These are phyloP conservation scores for Exsudoporus frostii DNA, from an alignment of 768 basidiomycete genomes.

Conservation along the genomic window DNA sequence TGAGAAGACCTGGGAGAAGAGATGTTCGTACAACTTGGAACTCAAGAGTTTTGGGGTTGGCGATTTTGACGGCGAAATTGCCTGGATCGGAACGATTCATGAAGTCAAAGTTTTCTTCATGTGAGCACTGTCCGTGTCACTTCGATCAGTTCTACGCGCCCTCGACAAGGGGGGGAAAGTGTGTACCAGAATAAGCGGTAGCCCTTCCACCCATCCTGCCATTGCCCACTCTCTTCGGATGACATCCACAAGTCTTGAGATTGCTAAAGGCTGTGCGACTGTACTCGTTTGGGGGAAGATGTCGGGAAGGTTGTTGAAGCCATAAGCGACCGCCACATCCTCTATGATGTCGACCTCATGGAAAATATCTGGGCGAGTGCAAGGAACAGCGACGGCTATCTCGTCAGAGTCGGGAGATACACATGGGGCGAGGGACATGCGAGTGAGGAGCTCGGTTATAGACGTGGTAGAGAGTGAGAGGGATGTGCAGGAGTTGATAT, in stretches of 20 bases:
- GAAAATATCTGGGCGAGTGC: slow-evolving; percentile 97
- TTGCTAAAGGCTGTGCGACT: slow-evolving; percentile 85
- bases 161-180: not conserved
- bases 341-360: slow-evolving; percentile 99
- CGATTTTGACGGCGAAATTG: slow-evolving; percentile 81
- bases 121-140: slow-evolving; percentile 70
- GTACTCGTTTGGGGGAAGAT: slow-evolving; percentile 93
- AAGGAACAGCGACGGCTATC: slow-evolving; percentile 74
- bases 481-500: slow-evolving; percentile 95
- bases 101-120: slow-evolving; percentile 96
- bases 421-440: slow-evolving; percentile 74
- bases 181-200: slow-evolving; percentile 86
- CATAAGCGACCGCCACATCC: slow-evolving; percentile 95
- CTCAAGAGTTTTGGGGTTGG: slow-evolving; percentile 96
- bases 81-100: slow-evolving; percentile 85
- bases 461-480: slow-evolving; percentile 64
- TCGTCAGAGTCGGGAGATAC: slow-evolving; percentile 53
- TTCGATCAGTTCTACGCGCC: slow-evolving; percentile 1
- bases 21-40: slow-evolving; percentile 98
- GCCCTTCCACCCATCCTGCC: slow-evolving; percentile 94
- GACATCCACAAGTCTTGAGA: slow-evolving; percentile 88
- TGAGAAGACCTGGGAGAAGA: slow-evolving; percentile 91
- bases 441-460: slow-evolving; percentile 68
- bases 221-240: slow-evolving; percentile 88
- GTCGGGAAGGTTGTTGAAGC: slow-evolving; percentile 93